Base-by-base conservation (phyloP, 805 yeast species). In the Candida alai region DNA sequence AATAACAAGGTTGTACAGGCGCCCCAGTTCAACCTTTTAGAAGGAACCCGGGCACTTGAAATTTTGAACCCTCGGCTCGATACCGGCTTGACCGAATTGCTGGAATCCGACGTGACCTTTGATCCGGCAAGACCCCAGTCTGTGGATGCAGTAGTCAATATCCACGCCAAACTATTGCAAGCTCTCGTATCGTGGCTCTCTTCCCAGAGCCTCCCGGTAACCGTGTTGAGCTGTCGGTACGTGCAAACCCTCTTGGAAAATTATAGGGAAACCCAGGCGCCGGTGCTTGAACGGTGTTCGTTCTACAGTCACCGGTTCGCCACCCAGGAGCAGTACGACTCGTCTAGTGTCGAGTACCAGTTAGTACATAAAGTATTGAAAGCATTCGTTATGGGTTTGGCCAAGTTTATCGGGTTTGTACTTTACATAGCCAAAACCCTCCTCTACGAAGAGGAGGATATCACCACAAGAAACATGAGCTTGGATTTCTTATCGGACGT, bases 11-110 rank as follows among this genome's bases (percentile, higher is more conserved):
- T 90, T 13, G 74, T 75, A 4, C 77, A 77, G 45, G 68, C 74
- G 7, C 70, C 76, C 0, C 59, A 60, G 18, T 86, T 87, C 58
- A 74, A 78, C 35, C 66, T 90, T 29, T 65, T 82, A 41, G 87
- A 86, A 46, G 94, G 96, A 0, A 84, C 96, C 1, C 80, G 89
- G 44, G 95, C 97, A 0, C 62, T 87, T 40, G 97, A 89, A 54
- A 71, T 81, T 10, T 68, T 78, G 37, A 86, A 86, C 51, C 64
- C 68, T 8, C 76, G 74, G 42, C 66, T 90, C 47, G 98, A 90
- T 53, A 78, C 96, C 0, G 87, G 90, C 2, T 48, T 84, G 35
- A 68, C 84, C n/a, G 48, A 57, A 19, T 54, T 76, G 37, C 43
- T 65, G 0, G 43, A 48, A 1, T 71, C 59, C 2, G 84, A 79